phyloP scores from a whole-genome alignment of 108 stramenopile genomes.

The Stephanodiscus triporus region DNA sequence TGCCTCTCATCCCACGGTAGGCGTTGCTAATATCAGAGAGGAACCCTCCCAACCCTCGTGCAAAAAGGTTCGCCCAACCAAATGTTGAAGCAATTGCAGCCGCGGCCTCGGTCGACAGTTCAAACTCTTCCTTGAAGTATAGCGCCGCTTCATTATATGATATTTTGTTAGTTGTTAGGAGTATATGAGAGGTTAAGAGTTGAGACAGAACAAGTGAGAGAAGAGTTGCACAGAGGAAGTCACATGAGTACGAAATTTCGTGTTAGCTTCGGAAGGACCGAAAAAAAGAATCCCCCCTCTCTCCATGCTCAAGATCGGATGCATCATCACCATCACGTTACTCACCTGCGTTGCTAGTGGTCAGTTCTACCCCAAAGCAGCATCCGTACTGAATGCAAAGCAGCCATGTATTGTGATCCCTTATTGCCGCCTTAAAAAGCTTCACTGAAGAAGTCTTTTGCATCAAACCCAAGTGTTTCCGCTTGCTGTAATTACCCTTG shows the following conservation, averaged over 20 bases:
- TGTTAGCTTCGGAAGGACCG: not conserved
- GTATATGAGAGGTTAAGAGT: not conserved
- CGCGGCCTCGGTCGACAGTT: constrained; percentile 70
- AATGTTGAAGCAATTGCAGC: constrained; percentile 79
- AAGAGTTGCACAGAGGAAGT: no score
- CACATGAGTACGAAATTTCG: not conserved
- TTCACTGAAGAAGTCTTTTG: constrained; percentile 34
- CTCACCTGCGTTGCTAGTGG: constrained; percentile 46
- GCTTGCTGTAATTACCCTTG: constrained; percentile 80
- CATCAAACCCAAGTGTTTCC: constrained; percentile 66
- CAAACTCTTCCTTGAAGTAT: constrained; percentile 83
- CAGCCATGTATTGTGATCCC: constrained; percentile 78
- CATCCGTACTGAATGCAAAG: constrained; percentile 84
- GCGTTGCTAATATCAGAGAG: constrained; percentile 59
- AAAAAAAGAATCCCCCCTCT: not conserved
- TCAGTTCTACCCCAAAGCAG: constrained; percentile 89
- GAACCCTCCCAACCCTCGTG: constrained; percentile 75
- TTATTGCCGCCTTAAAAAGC: constrained; percentile 41
- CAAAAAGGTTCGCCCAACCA: constrained; percentile 83
- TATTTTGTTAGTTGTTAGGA: not conserved
- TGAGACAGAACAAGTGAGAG: not conserved
- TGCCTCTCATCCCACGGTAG: constrained; percentile 74
- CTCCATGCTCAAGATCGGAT: not conserved
- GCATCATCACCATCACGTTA: not conserved
- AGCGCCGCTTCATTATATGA: constrained; percentile 74